phyloP scores from a whole-genome alignment of 106 monocot species.

The Phalaenopsis equestris region DNA sequence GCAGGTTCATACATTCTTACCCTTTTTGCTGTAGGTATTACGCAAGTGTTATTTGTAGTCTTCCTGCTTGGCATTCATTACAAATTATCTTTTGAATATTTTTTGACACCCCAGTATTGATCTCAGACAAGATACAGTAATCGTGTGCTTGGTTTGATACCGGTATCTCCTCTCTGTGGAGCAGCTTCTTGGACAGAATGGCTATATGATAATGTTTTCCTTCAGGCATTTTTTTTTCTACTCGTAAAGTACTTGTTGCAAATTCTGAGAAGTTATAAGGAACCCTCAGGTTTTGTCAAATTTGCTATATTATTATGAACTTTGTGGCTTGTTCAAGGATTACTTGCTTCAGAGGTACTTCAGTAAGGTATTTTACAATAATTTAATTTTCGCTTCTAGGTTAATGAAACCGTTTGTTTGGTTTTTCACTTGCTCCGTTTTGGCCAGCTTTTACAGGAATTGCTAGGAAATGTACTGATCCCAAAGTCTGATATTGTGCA shows the following conservation, averaged over 20 bases:
- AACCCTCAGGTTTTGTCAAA: conserved; percentile 59
- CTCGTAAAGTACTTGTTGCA: not conserved
- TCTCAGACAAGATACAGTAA: conserved; percentile 36
- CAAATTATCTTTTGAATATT: not conserved
- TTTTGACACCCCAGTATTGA: not conserved
- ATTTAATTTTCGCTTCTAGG: not conserved
- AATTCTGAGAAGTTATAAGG: not conserved
- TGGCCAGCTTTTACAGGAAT: conserved; percentile 29
- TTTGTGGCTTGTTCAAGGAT: conserved; percentile 63
- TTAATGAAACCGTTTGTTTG: not conserved
- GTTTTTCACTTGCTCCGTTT: not conserved
- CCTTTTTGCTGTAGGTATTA: conserved; percentile 60
- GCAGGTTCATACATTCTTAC: conserved; percentile 74
- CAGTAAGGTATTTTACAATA: conserved; percentile 44
- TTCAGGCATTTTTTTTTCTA: not conserved
- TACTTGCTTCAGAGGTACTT: conserved; percentile 74
- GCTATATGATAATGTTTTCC: conserved; percentile 62
- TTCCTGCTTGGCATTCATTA: not conserved
- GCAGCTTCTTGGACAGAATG: conserved; percentile 83
- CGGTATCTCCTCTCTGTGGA: conserved; percentile 74
- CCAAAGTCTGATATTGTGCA: conserved; percentile 61
- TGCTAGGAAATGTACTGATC: conserved; percentile 32
- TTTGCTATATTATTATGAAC: conserved; percentile 75
- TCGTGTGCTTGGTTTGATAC: conserved; percentile 57
- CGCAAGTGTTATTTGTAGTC: conserved; percentile 10